These are phyloP conservation scores for Phytophthora meadii DNA, from an alignment of 352 stramenopile genomes.

Conservation along the genomic window DNA sequence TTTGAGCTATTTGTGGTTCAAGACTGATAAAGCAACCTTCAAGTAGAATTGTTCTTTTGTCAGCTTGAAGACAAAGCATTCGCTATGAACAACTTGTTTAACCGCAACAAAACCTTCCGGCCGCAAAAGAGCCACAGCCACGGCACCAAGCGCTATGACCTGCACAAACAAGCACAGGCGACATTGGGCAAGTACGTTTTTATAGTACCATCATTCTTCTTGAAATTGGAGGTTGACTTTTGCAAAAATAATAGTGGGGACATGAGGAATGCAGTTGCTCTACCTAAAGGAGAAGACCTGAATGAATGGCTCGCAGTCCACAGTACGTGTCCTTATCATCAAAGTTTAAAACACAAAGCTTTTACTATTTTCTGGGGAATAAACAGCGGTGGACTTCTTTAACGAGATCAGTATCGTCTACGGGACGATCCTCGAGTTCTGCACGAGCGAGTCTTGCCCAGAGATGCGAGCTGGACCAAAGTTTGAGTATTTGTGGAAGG, in stretches of 20 bases:
- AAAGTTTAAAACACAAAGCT: too few species aligned
- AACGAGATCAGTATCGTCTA: constrained; percentile 95
- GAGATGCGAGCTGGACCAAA: constrained; percentile 83
- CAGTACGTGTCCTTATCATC: constrained; percentile 46
- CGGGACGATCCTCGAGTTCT: constrained; percentile 89
- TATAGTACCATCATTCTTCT: constrained; percentile 12
- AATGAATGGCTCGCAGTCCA: constrained; percentile 95
- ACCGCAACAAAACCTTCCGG: constrained; percentile 87
- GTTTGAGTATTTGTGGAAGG: constrained; percentile 93
- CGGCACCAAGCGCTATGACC: constrained; percentile 84
- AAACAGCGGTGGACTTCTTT: constrained; percentile 93
- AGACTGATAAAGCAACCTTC: too few species aligned
- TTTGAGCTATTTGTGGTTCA: constrained; percentile 17
- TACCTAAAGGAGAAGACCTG: constrained; percentile 83
- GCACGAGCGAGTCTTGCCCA: constrained; percentile 65
- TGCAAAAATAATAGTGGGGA: constrained; percentile 54
- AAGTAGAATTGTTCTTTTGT: constrained; percentile 13
- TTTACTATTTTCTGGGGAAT: constrained; percentile 1
- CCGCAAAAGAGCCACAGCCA: constrained; percentile 86
- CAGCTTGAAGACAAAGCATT: neutral
- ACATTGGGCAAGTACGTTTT: constrained; percentile 79
- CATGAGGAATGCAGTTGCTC: constrained; percentile 64
- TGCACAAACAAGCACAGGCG: constrained; percentile 84
- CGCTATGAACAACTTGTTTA: constrained; percentile 75
- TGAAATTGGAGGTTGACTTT: constrained; percentile 20